phyloP scores from a whole-genome alignment of 2,329 filamentous ascomycete genomes.

The Elsinoe perseae region DNA sequence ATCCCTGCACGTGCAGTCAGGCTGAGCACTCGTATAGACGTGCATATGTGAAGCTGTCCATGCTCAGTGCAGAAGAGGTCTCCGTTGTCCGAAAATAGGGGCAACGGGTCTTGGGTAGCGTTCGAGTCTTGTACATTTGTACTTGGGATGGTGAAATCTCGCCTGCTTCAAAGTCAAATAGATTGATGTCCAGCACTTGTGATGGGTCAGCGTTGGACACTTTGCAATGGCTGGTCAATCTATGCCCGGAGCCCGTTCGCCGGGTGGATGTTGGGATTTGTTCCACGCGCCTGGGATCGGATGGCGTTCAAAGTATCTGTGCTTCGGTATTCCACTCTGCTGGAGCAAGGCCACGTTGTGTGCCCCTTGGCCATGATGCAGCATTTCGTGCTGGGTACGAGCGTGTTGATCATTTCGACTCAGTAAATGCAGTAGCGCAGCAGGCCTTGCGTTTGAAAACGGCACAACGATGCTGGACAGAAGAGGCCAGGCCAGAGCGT shows the following conservation, averaged over 20 bases:
- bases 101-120: neutral
- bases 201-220: neutral
- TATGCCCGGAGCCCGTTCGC: neutral
- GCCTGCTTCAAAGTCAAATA: conserved; percentile 8
- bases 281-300: neutral
- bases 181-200: neutral
- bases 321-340: neutral
- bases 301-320: conserved; percentile 1
- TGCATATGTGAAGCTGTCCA: neutral
- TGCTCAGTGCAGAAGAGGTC: neutral
- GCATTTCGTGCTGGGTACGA: neutral
- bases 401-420: conserved; percentile 1
- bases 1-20: neutral
- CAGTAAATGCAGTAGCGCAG: neutral
- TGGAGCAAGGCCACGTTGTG: conserved; percentile 9
- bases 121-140: neutral
- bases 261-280: neutral
- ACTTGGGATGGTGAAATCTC: neutral
- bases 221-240: neutral
- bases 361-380: neutral
- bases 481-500: neutral
- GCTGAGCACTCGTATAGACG: conserved; percentile 8
- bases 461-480: neutral
- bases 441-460: neutral
- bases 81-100: neutral